Evolutionary conservation across 1,284 basidiomycete species (phyloP).

Genomic region (Exobasidium rhododendri): DNA sequence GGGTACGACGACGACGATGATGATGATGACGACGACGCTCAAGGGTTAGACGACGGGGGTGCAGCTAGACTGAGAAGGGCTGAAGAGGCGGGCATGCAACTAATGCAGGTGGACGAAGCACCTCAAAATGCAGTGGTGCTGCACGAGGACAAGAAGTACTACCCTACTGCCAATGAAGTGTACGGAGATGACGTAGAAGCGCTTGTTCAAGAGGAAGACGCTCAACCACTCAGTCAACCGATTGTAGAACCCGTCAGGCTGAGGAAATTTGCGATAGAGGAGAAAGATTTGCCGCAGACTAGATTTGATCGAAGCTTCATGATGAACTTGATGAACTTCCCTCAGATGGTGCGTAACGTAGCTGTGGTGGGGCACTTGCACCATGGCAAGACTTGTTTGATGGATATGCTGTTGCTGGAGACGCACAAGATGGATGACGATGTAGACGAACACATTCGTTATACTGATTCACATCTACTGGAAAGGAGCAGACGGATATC

Average conservation of each 20-base stretch:
- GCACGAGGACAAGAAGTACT: constrained; percentile 98
- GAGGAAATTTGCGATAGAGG: constrained; percentile 73
- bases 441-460: constrained; percentile 61
- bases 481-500: constrained; percentile 86
- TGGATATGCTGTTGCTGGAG: constrained; percentile 96
- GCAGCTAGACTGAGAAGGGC: constrained; percentile 1
- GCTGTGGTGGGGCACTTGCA: constrained; percentile 74
- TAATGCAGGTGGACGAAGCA: constrained; percentile 47
- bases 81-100: constrained; percentile 55
- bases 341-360: constrained; percentile 76
- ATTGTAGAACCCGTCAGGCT: constrained; percentile 95
- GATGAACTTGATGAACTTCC: constrained; percentile 84
- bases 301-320: constrained; percentile 68
- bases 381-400: constrained; percentile 91
- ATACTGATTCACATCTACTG: constrained; percentile 90
- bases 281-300: constrained; percentile 41
- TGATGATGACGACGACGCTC: constrained; percentile 10
- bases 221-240: constrained; percentile 89
- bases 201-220: constrained; percentile 96
- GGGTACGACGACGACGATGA: constrained; percentile 22
- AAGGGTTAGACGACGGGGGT: background rate
- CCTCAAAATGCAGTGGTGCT: constrained; percentile 80
- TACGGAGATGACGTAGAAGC: constrained; percentile 94
- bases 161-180: constrained; percentile 83
- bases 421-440: constrained; percentile 77